phyloP scores from a whole-genome alignment of 306 rosid genomes.

The Macrotyloma uniflorum region DNA sequence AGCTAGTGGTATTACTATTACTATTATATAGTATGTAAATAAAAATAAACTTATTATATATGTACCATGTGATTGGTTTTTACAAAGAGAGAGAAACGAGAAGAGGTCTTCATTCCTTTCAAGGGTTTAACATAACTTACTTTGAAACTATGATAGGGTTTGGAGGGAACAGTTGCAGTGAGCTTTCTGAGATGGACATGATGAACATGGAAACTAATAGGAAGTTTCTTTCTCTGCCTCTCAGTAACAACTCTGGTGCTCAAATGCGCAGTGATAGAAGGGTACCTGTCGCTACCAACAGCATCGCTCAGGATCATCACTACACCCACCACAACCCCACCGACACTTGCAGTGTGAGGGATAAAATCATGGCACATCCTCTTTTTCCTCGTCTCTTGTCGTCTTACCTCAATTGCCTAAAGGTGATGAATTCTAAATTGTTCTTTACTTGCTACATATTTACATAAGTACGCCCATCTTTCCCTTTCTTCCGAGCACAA shows the following conservation, averaged over 20 bases:
- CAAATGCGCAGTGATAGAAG: slow-evolving; percentile 25
- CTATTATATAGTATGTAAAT: not conserved
- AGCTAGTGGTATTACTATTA: not conserved
- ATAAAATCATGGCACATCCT: slow-evolving; percentile 96
- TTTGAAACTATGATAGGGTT: slow-evolving; percentile 52
- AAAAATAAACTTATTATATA: not conserved
- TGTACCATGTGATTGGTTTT: not conserved
- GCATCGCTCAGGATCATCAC: slow-evolving; percentile 27
- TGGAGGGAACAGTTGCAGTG: slow-evolving; percentile 50
- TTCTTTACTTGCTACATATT: not conserved
- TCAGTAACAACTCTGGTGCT: slow-evolving; percentile 19
- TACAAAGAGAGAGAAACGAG: not conserved
- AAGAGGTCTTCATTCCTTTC: slow-evolving; percentile 8
- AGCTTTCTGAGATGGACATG: slow-evolving; percentile 47
- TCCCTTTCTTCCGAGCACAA: not conserved
- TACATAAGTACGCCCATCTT: not conserved
- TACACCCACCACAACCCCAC: slow-evolving; percentile 15
- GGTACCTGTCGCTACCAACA: slow-evolving; percentile 28
- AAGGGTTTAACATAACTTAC: not conserved
- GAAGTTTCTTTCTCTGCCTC: slow-evolving; percentile 50
- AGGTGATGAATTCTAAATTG: slow-evolving; percentile 48
- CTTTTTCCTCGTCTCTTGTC: slow-evolving; percentile 91
- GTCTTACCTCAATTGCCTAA: slow-evolving; percentile 88
- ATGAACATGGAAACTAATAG: slow-evolving; percentile 43
- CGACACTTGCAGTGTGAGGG: slow-evolving; percentile 57